A percentile compares a stretch with the other conserved stretches of the same genome.
Evolutionary conservation across 208 protist genomes (phyloP).

Genomic region (Trypanosoma cruzi): DNA sequence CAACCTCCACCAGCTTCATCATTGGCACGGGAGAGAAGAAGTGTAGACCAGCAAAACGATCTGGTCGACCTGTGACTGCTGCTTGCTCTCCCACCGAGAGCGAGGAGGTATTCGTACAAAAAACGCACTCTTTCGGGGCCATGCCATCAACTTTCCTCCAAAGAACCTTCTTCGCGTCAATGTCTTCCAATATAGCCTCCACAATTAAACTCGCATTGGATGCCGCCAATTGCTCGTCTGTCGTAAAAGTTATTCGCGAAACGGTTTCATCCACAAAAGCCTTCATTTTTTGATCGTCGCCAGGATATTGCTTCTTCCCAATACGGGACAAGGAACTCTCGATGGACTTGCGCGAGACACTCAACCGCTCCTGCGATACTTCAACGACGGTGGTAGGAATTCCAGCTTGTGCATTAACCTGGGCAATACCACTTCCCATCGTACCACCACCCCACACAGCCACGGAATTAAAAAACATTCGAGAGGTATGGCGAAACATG

Average conservation of each 20-base stretch:
- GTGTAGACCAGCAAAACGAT: slow-evolving; percentile 84
- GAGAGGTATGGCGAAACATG: slow-evolving; percentile 17
- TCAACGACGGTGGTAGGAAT: slow-evolving; percentile 67
- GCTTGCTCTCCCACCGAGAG: slow-evolving; percentile 72
- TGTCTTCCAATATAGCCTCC: slow-evolving; percentile 71
- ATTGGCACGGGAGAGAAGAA: slow-evolving; percentile 92
- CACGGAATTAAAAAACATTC: slow-evolving; percentile 39
- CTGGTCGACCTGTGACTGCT: slow-evolving; percentile 43
- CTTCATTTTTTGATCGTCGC: slow-evolving; percentile 46
- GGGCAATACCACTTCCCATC: slow-evolving; percentile 79
- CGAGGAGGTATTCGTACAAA: slow-evolving; percentile 90
- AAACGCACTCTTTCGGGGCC: slow-evolving; percentile 62
- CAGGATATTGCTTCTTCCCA: slow-evolving; percentile 64
- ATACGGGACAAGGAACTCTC: slow-evolving; percentile 50
- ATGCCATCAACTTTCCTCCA: slow-evolving; percentile 51
- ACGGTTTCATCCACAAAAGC: slow-evolving; percentile 41
- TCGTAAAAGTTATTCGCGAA: slow-evolving; percentile 62
- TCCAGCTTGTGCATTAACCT: slow-evolving; percentile 48
- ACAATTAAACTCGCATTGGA: slow-evolving; percentile 50
- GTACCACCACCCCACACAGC: slow-evolving; percentile 68
- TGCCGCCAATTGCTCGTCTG: slow-evolving; percentile 46
- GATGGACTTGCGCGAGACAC: slow-evolving; percentile 49
- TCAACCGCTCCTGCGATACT: slow-evolving; percentile 53
- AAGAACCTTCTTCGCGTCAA: slow-evolving; percentile 64
- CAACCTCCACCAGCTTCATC: slow-evolving; percentile 93